Conservation (phyloP, 257 asterid genomes). For the Echites panduratus region DNA sequence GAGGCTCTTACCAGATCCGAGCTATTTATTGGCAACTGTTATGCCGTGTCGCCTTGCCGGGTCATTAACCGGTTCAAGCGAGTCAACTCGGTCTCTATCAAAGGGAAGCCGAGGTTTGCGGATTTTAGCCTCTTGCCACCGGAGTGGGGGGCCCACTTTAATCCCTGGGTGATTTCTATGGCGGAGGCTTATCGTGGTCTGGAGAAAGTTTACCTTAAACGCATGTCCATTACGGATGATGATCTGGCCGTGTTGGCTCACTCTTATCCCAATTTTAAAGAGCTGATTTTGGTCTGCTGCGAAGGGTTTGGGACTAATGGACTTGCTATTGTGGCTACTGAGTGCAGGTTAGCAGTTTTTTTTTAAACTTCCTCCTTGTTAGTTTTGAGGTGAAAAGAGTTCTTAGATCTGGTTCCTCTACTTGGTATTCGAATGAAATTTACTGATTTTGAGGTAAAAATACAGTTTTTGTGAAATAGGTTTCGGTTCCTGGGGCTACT, state of each 20-base stretch:
- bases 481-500: neutral
- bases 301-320: constrained; percentile 49
- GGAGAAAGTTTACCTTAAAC: constrained; percentile 41
- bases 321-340: constrained; percentile 38
- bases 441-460: constrained; percentile 4
- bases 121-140: constrained; percentile 44
- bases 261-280: constrained; percentile 31
- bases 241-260: constrained; percentile 32
- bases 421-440: neutral
- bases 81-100: constrained; percentile 33
- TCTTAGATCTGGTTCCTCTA: constrained; percentile 13
- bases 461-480: neutral
- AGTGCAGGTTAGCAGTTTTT: constrained; percentile 40
- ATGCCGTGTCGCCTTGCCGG: constrained; percentile 36
- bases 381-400: constrained; percentile 4
- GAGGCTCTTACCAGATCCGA: constrained; percentile 58
- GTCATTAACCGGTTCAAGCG: constrained; percentile 34
- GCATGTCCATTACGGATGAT: constrained; percentile 38
- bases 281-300: constrained; percentile 43
- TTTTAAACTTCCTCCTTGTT: neutral
- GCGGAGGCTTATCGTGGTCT: constrained; percentile 31
- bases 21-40: constrained; percentile 47
- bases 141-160: constrained; percentile 45
- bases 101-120: constrained; percentile 51
- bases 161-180: constrained; percentile 34